Base-by-base conservation (phyloP, 1,284 basidiomycete genomes). In the Trametes sp. region DNA sequence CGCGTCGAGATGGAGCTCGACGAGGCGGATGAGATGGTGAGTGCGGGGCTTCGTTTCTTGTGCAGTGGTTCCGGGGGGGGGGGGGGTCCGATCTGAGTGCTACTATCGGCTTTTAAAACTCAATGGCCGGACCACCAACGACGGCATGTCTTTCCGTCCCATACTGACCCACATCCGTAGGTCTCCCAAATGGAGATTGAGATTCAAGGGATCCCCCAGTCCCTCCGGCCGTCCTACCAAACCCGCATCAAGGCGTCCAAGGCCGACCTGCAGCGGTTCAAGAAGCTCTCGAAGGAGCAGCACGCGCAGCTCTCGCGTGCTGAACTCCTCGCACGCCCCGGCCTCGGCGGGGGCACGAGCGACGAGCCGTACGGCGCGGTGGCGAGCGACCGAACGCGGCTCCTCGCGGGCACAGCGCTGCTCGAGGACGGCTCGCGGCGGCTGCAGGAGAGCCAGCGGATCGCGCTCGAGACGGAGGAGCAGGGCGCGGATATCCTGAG, bases 131-230 rank as follows among this genome's bases (percentile, higher is more conserved):
- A n/a, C n/a, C n/a, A n/a, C n/a, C n/a, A n/a, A n/a, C n/a, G n/a
- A n/a, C n/a, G n/a, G n/a, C n/a, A n/a, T n/a, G n/a, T n/a, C n/a
- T n/a, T n/a, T n/a, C n/a, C n/a, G n/a, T n/a, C n/a, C n/a, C n/a
- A n/a, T n/a, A n/a, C n/a, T n/a, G n/a, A n/a, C n/a, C n/a, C n/a
- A n/a, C n/a, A n/a, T 41, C 29, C 23, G 21, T 70, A 97, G 95
- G 86, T 98, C 68, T 95, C 94, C 36, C 98, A 99, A 86, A 98
- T 99, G 97, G 96, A 98, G 78, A 93, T 99, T 65, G 98, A 99
- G 80, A 90, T 98, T n/a, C 95, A 96, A 73, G 92, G 93, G 13
- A 96, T 98, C 75, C 96, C 96, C 0, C 89, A 93, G 72, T 92
- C 92, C 33, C 83, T 96, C 69, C 87, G 90, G 52, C 78, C 87